Base-by-base conservation (phyloP, 169 alveolate genomes). In the Ichthyophthirius multifiliis region DNA sequence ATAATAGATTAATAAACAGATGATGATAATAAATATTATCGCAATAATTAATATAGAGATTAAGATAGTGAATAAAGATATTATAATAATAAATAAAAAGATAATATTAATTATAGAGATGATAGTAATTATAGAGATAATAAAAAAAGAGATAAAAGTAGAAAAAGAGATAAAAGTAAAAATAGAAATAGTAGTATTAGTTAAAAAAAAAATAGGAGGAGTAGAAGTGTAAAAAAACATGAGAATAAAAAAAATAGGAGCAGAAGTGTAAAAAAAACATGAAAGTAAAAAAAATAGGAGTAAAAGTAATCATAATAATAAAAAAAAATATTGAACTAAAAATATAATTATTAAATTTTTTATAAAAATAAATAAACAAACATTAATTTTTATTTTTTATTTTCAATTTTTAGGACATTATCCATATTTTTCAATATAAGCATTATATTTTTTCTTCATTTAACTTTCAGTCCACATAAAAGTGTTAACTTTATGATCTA, bases 401-500 rank as follows among this genome's bases (percentile, higher is more conserved):
- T n/a, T n/a, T 48, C 67, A 48, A 48, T 48, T 48, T 71, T 80
- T 80, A 27, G 86, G 82, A 32, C 81, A 67, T 39, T 55, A 37
- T 6, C 82, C 82, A 47, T 80, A 74, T 74, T 76, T 80, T 46
- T 65, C 55, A n/a, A 67, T 71, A 67, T 80, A 80, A 16, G 65
- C 86, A 44, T 71, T 43, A 31, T 71, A 48, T 80, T 80, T 80
- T 43, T 80, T 80, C 55, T 80, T 35, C 15, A 76, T 34, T 80
- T 80, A 71, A 48, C 30, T 63, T 47, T 44, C 65, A 16, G 79
- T 80, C 86, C 86, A 80, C 55, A 39, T 16, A 41, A 80, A 80
- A 15, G 81, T 80, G 18, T 80, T 80, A 20, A 71, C 43, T 71
- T 80, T 80, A 30, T 80, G 75, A 62, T 80, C 86, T 37, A 65